Evolutionary conservation across 2,329 filamentous ascomycete genomes (phyloP).

Genomic region (Diaporthe vexans): DNA sequence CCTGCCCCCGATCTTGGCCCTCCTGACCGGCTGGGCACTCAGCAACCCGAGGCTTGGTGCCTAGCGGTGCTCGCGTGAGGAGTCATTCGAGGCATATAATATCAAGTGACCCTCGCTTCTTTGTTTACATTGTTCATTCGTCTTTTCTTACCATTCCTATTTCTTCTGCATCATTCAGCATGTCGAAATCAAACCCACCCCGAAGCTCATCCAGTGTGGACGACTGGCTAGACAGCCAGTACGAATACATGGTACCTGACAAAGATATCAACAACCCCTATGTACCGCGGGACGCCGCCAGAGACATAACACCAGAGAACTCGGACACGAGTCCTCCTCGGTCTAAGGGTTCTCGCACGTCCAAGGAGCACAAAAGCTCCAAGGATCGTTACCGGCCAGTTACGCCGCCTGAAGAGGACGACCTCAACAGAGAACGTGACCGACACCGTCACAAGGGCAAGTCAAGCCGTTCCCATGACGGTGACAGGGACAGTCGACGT

Average conservation of each 20-base stretch:
- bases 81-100: conserved; percentile 23
- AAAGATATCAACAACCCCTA: conserved; percentile 32
- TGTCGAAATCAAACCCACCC: conserved; percentile 32
- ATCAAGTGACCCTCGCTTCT: not conserved
- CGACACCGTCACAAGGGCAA: conserved; percentile 19
- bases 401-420: conserved; percentile 38
- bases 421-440: conserved; percentile 26
- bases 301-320: conserved; percentile 22
- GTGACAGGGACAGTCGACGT: conserved; percentile 11
- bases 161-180: not conserved
- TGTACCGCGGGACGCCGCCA: not conserved
- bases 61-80: conserved; percentile 11
- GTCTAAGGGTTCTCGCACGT: not conserved
- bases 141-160: not conserved
- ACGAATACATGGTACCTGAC: conserved; percentile 40
- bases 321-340: conserved; percentile 21
- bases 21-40: conserved; percentile 1
- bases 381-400: conserved; percentile 25
- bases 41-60: conserved; percentile 15
- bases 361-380: conserved; percentile 5
- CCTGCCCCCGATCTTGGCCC: conserved; percentile 8
- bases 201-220: conserved; percentile 33
- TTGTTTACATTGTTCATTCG: not conserved
- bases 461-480: conserved; percentile 8
- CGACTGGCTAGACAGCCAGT: conserved; percentile 41